phyloP scores from a whole-genome alignment of 371 early-diverging fungal genomes.

The Mortierella polycephala region DNA sequence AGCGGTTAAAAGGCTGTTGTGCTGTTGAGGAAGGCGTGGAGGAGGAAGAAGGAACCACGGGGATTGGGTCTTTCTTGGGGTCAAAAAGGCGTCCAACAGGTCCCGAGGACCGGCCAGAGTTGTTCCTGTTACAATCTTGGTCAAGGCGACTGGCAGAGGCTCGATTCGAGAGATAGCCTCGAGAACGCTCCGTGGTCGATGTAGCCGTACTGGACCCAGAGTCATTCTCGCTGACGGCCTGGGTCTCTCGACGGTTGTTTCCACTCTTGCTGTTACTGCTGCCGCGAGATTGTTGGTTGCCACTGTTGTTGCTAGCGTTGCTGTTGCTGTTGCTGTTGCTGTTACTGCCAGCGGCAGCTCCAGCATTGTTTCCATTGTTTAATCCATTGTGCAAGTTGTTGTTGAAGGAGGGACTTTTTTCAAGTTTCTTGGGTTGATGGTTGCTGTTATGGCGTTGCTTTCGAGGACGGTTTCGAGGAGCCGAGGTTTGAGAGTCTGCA shows the following conservation, averaged over 20 bases:
- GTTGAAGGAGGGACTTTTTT: slow-evolving; percentile 44
- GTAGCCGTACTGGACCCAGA: slow-evolving; percentile 2
- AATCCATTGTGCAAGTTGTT: slow-evolving; percentile 41
- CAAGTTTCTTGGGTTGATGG: slow-evolving; percentile 36
- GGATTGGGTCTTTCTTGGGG: slow-evolving; percentile 50
- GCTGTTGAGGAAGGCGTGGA: slow-evolving; percentile 13
- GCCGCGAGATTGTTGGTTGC: slow-evolving; percentile 3
- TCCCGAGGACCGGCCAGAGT: slow-evolving; percentile 18
- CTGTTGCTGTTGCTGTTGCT: slow-evolving; percentile 14
- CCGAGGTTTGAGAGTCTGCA: slow-evolving; percentile 34
- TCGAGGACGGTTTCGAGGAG: slow-evolving; percentile 21
- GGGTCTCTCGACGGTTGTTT: slow-evolving; percentile 3
- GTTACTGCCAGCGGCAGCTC: neutral
- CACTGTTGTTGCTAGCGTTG: neutral
- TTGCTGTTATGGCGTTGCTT: slow-evolving; percentile 28
- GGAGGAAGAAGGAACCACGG: slow-evolving; percentile 28
- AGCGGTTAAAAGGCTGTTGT: slow-evolving; percentile 14
- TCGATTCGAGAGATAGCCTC: slow-evolving; percentile 25
- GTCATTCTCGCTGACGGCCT: slow-evolving; percentile 13
- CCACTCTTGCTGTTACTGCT: slow-evolving; percentile 7
- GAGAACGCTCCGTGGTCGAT: slow-evolving; percentile 16
- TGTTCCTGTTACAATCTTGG: slow-evolving; percentile 17
- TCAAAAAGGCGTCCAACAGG: slow-evolving; percentile 45
- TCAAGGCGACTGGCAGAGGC: slow-evolving; percentile 17
- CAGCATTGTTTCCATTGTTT: slow-evolving; percentile 6